Conservation (phyloP, 2,329 filamentous ascomycete genomes). For the Aureobasidium sp. region DNA sequence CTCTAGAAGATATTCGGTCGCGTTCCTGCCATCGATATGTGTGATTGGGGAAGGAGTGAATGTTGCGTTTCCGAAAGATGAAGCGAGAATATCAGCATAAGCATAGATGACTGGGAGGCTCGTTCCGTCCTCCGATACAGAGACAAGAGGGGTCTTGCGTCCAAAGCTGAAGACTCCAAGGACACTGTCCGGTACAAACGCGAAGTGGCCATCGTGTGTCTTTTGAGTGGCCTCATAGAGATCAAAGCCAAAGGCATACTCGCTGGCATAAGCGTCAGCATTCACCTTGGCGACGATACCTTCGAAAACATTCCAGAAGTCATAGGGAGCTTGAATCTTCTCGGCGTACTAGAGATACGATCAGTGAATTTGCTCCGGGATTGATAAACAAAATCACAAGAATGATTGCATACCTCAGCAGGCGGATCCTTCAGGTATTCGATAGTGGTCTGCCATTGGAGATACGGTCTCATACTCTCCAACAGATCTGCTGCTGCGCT, state of each 20-base stretch:
- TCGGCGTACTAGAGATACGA: slow-evolving; percentile 29
- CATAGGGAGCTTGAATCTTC: slow-evolving; percentile 39
- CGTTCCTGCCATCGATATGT: slow-evolving; percentile 52
- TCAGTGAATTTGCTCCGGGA: too few species aligned
- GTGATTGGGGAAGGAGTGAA: slow-evolving; percentile 44
- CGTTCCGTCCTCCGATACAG: slow-evolving; percentile 54
- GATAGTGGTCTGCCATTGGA: slow-evolving; percentile 41
- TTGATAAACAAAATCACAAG: too few species aligned
- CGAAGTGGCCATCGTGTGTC: slow-evolving; percentile 60
- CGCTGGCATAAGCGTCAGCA: slow-evolving; percentile 32
- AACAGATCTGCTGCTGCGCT: slow-evolving; percentile 34
- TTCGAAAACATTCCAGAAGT: slow-evolving; percentile 35
- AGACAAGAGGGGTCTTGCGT: slow-evolving; percentile 47
- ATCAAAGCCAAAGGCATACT: slow-evolving; percentile 43
- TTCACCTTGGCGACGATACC: slow-evolving; percentile 34
- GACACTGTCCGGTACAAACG: slow-evolving; percentile 48
- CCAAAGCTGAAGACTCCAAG: slow-evolving; percentile 46
- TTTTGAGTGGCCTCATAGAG: slow-evolving; percentile 47
- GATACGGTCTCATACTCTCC: slow-evolving; percentile 38
- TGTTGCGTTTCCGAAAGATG: slow-evolving; percentile 34
- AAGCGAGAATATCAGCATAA: slow-evolving; percentile 41
- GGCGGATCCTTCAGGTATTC: slow-evolving; percentile 39
- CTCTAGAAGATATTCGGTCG: slow-evolving; percentile 42
- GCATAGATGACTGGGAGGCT: slow-evolving; percentile 53
- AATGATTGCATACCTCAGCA: too few species aligned